Evolutionary conservation across 805 yeast genomes (phyloP).

Genomic region (Barnettozyma populi): DNA sequence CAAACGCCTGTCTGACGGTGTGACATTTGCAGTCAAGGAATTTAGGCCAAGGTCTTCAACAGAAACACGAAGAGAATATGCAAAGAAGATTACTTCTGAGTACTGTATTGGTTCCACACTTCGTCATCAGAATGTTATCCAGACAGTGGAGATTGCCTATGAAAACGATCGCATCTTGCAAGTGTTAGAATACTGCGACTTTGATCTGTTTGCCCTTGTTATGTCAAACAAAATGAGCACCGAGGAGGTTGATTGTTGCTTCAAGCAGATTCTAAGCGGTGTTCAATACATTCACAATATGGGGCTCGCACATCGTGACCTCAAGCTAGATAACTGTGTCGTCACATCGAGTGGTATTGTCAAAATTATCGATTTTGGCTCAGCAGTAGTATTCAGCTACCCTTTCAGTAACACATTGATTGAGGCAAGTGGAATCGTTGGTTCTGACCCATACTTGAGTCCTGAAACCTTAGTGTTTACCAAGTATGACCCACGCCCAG

Average conservation of each 20-base stretch:
- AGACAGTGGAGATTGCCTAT: constrained; percentile 85
- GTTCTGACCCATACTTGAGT: constrained; percentile 85
- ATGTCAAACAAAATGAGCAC: constrained; percentile 86
- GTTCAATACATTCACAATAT: constrained; percentile 73
- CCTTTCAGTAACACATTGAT: constrained; percentile 71
- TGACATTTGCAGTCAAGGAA: constrained; percentile 88
- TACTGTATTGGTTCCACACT: constrained; percentile 90
- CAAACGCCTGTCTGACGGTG: constrained; percentile 56
- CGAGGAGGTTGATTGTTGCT: constrained; percentile 81
- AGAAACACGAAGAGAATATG: constrained; percentile 80
- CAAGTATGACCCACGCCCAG: constrained; percentile 87
- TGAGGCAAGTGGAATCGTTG: constrained; percentile 80
- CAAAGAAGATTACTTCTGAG: constrained; percentile 89
- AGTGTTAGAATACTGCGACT: constrained; percentile 93
- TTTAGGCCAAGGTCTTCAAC: constrained; percentile 70
- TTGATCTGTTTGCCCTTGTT: constrained; percentile 87
- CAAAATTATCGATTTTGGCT: constrained; percentile 87
- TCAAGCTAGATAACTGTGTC: constrained; percentile 90
- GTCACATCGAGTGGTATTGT: constrained; percentile 78
- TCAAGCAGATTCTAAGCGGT: constrained; percentile 80
- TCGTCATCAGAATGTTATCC: constrained; percentile 84
- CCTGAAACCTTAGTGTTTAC: constrained; percentile 85
- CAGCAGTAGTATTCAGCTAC: constrained; percentile 85
- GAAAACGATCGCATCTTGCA: constrained; percentile 84
- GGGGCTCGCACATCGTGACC: constrained; percentile 88